Evolutionary conservation across 2,329 filamentous ascomycete genomes (phyloP), one percentile per base, ranked within the genome.

Genomic region (Penicillium sp.): DNA sequence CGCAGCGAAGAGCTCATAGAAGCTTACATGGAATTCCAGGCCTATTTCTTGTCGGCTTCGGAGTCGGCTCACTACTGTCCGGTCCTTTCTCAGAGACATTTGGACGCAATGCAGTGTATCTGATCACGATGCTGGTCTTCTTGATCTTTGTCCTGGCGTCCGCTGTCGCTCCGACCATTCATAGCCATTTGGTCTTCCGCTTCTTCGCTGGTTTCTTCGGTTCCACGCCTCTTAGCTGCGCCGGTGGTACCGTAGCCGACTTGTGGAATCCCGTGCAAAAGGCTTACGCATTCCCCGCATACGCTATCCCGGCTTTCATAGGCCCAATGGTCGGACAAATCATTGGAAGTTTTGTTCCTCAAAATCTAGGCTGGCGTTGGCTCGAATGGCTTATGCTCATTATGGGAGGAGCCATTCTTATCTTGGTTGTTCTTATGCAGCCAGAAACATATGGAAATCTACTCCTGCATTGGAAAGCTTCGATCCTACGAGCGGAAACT

Each of bases 401-500:
- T 21, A 69, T 74, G 24, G 72, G 69, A 3, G 69, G 63, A 1
- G 54, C 63, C 1, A 61, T 71, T 1, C 67, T 78, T 16, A 10
- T 68, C 5, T 6, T 73, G 32, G 65, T 76, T 1, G 48, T 81
- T 10, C 53, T 79, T 3, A 74, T 79, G 51, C 72, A 79, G 24
- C 80, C 79, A 0, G 80, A 83, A 63, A 82, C 79, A 0, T 81
- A 79, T 55, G 66, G 75, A 1, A 74, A 75, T 1, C 64, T 76
- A 5, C 57, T 80, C 3, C 58, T 79, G 4, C 66, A 72, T 21
- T 79, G 76, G 76, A 78, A 77, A 59, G 76, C 75, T 5, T 54
- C 58, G 13, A 65, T 71, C 14, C 66, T 78, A 0, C 72, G 76
- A 0, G 56, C 65, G 5, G 44, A 70, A 14, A 78, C 77, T 0